Conservation (phyloP, 768 basidiomycete genomes). For the Cystofilobasidium bisporidii region DNA sequence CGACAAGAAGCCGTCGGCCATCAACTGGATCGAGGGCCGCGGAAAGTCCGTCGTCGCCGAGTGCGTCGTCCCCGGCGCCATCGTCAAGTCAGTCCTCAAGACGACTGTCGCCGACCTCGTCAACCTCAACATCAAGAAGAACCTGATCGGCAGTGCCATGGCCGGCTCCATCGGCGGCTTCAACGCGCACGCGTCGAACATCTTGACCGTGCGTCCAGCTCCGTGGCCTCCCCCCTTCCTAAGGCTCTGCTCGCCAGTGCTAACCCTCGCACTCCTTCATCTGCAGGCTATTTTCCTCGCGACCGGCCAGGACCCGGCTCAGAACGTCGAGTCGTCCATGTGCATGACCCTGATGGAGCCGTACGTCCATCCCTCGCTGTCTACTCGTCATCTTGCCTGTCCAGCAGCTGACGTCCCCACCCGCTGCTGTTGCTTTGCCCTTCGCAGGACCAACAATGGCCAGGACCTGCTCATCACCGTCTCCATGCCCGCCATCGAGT, state of each 20-base stretch:
- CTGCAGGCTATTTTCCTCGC: slow-evolving; percentile 75
- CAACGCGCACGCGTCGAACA: slow-evolving; percentile 97
- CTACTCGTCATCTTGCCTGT: not conserved
- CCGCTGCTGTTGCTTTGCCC: too few species aligned
- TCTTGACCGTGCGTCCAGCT: slow-evolving; percentile 53
- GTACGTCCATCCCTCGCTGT: slow-evolving; percentile 49
- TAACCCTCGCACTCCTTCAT: not conserved
- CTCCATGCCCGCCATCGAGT: slow-evolving; percentile 98
- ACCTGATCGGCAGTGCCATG: slow-evolving; percentile 94
- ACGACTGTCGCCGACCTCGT: slow-evolving; percentile 83
- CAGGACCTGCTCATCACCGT: slow-evolving; percentile 85
- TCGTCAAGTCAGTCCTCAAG: slow-evolving; percentile 85
- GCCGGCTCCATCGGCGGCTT: slow-evolving; percentile 95
- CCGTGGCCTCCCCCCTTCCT: not conserved
- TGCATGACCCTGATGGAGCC: slow-evolving; percentile 99
- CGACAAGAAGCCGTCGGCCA: slow-evolving; percentile 98
- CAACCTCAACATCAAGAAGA: slow-evolving; percentile 93
- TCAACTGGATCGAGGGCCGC: slow-evolving; percentile 99
- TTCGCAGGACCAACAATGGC: slow-evolving; percentile 80
- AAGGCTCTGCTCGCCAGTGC: not conserved
- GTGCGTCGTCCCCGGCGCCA: slow-evolving; percentile 76
- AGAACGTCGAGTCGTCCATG: slow-evolving; percentile 96
- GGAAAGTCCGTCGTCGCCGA: slow-evolving; percentile 98
- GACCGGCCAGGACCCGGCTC: slow-evolving; percentile 96
- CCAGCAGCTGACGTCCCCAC: too few species aligned